A percentile compares a stretch with the other conserved stretches of the same genome.
Evolutionary conservation across 2,329 filamentous ascomycete genomes (phyloP).

Genomic region (Fusarium torulosum): DNA sequence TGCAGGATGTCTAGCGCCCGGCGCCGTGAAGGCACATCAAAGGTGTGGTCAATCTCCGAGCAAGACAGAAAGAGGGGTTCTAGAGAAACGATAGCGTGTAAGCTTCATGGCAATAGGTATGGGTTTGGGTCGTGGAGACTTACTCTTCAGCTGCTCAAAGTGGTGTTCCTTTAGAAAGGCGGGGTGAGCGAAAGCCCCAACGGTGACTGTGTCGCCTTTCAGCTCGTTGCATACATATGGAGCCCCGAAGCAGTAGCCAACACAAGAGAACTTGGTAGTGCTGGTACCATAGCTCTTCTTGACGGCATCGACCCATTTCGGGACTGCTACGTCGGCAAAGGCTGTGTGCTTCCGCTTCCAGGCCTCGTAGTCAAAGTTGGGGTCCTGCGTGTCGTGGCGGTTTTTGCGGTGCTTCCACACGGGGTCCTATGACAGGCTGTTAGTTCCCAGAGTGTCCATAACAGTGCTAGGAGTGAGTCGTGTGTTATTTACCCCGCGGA

Average conservation of each 20-base stretch:
- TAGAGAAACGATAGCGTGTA: not conserved
- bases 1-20: slow-evolving; percentile 11
- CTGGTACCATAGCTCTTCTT: slow-evolving; percentile 1
- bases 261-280: slow-evolving; percentile 3
- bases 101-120: not conserved
- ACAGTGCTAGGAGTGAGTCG: too few relatives aligned
- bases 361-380: slow-evolving; percentile 10
- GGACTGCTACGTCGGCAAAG: slow-evolving; percentile 5
- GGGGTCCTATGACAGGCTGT: slow-evolving; percentile 1
- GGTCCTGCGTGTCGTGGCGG: not conserved
- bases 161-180: slow-evolving; percentile 18
- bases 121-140: not conserved
- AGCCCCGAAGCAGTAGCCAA: slow-evolving; percentile 14
- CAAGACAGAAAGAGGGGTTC: slow-evolving; percentile 12
- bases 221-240: slow-evolving; percentile 12
- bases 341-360: slow-evolving; percentile 11
- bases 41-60: slow-evolving; percentile 25
- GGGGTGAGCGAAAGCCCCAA: slow-evolving; percentile 11
- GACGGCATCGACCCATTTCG: slow-evolving; percentile 1
- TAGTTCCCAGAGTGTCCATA: not conserved
- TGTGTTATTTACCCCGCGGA: not conserved
- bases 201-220: slow-evolving; percentile 1
- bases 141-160: slow-evolving; percentile 4
- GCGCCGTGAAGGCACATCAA: slow-evolving; percentile 11
- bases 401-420: slow-evolving; percentile 16